Evolutionary conservation across 2,329 filamentous ascomycete genomes (phyloP).

Genomic region (Pyricularia pennisetigena): DNA sequence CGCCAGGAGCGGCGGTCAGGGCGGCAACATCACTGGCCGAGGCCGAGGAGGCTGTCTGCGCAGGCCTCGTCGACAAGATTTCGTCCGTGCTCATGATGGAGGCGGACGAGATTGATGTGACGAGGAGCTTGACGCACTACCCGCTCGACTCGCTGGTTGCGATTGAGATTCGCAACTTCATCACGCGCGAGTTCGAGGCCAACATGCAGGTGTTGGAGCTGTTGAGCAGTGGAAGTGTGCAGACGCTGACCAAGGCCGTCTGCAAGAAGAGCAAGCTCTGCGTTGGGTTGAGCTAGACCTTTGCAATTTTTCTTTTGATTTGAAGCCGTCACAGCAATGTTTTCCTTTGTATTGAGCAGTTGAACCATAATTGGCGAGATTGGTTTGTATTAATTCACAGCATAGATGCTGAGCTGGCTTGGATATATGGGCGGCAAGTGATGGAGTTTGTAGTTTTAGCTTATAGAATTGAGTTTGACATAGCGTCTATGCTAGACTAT

Average conservation of each 20-base stretch:
- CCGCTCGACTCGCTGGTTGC: constrained; percentile 38
- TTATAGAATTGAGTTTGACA: neutral
- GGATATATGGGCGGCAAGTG: neutral
- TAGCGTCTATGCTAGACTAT: neutral
- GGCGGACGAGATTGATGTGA: constrained; percentile 36
- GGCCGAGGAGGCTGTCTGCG: constrained; percentile 31
- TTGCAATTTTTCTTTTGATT: neutral
- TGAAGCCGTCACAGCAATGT: too few species aligned
- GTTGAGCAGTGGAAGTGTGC: constrained; percentile 37
- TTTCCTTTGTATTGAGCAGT: too few species aligned
- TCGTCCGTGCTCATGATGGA: constrained; percentile 38
- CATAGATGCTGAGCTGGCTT: neutral
- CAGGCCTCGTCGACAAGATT: constrained; percentile 36
- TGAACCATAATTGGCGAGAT: neutral
- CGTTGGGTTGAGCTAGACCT: neutral
- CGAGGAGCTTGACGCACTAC: constrained; percentile 28
- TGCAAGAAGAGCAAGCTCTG: constrained; percentile 26
- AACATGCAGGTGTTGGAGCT: constrained; percentile 45
- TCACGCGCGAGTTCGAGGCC: constrained; percentile 37
- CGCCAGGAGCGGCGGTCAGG: constrained; percentile 27
- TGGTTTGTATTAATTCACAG: neutral
- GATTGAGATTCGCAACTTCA: constrained; percentile 40
- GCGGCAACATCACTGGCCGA: constrained; percentile 29
- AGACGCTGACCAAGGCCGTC: constrained; percentile 32
- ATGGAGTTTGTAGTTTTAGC: neutral